These are phyloP conservation scores for Lineolata rhizophorae DNA, from an alignment of 495 filamentous ascomycete genomes.

Conservation along the genomic window DNA sequence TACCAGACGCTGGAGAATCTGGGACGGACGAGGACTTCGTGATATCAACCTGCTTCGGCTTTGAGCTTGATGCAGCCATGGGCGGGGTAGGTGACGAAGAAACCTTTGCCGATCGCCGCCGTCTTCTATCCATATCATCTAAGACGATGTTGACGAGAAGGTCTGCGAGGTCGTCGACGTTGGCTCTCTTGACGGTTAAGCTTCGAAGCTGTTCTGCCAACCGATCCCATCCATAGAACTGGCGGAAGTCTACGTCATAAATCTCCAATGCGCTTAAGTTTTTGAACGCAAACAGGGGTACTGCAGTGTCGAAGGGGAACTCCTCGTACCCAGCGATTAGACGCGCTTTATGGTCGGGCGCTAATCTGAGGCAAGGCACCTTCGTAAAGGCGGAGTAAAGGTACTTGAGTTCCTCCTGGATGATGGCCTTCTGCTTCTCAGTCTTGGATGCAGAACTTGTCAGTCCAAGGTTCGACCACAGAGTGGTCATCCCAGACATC, in stretches of 20 bases:
- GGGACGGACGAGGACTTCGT: conserved; percentile 37
- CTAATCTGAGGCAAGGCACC: conserved; percentile 72
- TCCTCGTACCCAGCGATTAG: conserved; percentile 87
- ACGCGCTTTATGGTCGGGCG: conserved; percentile 73
- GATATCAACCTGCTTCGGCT: conserved; percentile 32
- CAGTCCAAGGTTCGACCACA: conserved; percentile 78
- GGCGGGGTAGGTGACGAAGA: conserved; percentile 45
- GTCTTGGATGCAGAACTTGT: conserved; percentile 54
- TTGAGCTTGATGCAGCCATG: conserved; percentile 40
- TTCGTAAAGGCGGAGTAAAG: conserved; percentile 97
- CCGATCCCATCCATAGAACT: conserved; percentile 92
- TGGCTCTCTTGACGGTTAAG: conserved; percentile 69
- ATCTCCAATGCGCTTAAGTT: conserved; percentile 86
- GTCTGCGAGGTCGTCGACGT: conserved; percentile 76
- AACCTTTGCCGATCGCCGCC: conserved; percentile 61
- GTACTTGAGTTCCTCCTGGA: conserved; percentile 77
- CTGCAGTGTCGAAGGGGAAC: conserved; percentile 96
- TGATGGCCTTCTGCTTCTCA: conserved; percentile 67
- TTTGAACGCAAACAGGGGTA: conserved; percentile 86
- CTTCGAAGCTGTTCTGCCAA: conserved; percentile 78
- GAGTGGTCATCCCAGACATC: conserved; percentile 80
- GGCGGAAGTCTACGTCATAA: conserved; percentile 82
- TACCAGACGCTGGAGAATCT: conserved; percentile 28
- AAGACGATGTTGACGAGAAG: conserved; percentile 79
- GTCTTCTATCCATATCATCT: conserved; percentile 84